phyloP scores from a whole-genome alignment of 495 filamentous ascomycete species.

The Trichoderma reesei region DNA sequence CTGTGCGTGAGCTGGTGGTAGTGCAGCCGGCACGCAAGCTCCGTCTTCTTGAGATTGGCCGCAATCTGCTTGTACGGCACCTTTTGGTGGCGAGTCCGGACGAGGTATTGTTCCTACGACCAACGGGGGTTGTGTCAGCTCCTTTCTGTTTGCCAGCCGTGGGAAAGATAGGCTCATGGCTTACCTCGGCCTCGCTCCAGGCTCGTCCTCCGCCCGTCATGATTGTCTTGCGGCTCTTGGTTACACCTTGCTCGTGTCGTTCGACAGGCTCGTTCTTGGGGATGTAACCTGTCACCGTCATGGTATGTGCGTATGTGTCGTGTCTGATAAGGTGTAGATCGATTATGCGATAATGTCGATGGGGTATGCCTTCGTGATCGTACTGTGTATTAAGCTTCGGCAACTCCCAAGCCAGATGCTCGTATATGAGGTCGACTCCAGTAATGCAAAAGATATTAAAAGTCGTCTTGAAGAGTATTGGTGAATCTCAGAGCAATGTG shows the following conservation, averaged over 20 bases:
- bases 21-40: constrained; percentile 74
- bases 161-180: no score
- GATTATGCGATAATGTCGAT: no score
- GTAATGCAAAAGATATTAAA: constrained; percentile 45
- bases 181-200: constrained; percentile 72
- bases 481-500: no score
- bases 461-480: constrained; percentile 48
- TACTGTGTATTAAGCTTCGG: no score
- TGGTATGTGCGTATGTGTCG: background rate
- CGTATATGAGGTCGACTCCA: constrained; percentile 21
- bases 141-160: no score
- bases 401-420: no score
- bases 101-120: constrained; percentile 79
- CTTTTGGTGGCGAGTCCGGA: constrained; percentile 73
- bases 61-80: constrained; percentile 88
- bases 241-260: constrained; percentile 44
- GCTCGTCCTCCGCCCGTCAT: constrained; percentile 64
- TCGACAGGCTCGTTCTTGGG: constrained; percentile 39
- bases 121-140: no score
- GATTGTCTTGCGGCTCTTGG: constrained; percentile 51
- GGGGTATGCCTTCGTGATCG: no score
- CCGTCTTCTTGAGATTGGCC: constrained; percentile 72
- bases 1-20: constrained; percentile 78
- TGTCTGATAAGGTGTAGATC: no score
- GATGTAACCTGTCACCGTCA: constrained; percentile 21